Evolutionary conservation across 1,284 basidiomycete species (phyloP).

Genomic region (Boletus smithii): DNA sequence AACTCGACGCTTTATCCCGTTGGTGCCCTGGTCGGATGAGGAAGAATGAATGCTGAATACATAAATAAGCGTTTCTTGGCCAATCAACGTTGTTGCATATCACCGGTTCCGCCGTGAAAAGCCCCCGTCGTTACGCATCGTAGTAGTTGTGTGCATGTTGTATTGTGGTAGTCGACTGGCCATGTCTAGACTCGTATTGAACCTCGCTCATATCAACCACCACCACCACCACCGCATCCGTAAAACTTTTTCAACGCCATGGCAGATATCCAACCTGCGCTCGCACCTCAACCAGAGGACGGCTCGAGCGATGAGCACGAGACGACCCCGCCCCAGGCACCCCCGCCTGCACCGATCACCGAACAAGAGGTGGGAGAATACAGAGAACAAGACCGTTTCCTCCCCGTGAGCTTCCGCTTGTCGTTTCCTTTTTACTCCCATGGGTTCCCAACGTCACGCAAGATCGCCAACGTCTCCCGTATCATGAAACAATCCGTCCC

Average conservation of each 20-base stretch:
- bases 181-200: background rate
- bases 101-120: slow-evolving; percentile 18
- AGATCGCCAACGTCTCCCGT: slow-evolving; percentile 89
- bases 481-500: slow-evolving; percentile 94
- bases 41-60: slow-evolving; percentile 19
- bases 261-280: slow-evolving; percentile 54
- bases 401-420: slow-evolving; percentile 73
- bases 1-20: slow-evolving; percentile 30
- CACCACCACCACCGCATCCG: too few species aligned
- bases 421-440: too few species aligned
- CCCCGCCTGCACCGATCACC: slow-evolving; percentile 71
- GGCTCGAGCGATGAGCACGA: slow-evolving; percentile 40
- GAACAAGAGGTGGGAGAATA: slow-evolving; percentile 91
- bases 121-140: background rate
- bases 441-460: background rate
- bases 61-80: slow-evolving; percentile 19
- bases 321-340: slow-evolving; percentile 41
- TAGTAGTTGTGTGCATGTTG: background rate
- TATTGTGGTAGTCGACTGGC: background rate
- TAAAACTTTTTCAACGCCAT: slow-evolving; percentile 33
- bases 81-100: slow-evolving; percentile 20
- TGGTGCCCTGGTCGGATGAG: slow-evolving; percentile 32
- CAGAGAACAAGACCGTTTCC: slow-evolving; percentile 86
- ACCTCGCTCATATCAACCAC: too few species aligned
- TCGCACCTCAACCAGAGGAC: slow-evolving; percentile 53